Evolutionary conservation across 345 rosid genomes (phyloP).

Genomic region (Gossypium raimondii): DNA sequence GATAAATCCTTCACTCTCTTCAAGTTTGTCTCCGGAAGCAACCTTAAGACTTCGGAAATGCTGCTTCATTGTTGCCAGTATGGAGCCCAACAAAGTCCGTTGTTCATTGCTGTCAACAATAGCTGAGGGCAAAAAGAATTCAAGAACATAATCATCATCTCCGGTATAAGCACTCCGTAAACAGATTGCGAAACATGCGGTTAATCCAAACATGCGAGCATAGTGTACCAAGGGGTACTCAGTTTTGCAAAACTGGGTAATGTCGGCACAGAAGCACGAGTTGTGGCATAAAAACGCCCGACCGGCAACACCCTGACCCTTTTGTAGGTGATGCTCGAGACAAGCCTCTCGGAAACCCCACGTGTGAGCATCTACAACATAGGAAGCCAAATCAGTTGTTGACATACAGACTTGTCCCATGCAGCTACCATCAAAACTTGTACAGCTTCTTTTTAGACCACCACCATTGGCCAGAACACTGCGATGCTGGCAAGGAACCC

Average conservation of each 20-base stretch:
- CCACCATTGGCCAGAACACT: conserved; percentile 85
- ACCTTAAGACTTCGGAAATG: conserved; percentile 73
- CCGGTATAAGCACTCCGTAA: conserved; percentile 69
- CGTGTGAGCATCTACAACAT: conserved; percentile 78
- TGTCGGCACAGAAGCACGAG: conserved; percentile 66
- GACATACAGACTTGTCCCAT: conserved; percentile 91
- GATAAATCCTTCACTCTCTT: conserved; percentile 47
- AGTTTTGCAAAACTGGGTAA: conserved; percentile 74
- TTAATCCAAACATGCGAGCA: conserved; percentile 81
- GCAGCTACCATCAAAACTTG: conserved; percentile 86
- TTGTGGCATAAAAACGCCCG: conserved; percentile 68
- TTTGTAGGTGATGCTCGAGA: conserved; percentile 91
- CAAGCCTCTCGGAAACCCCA: conserved; percentile 98
- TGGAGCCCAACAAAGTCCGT: conserved; percentile 55
- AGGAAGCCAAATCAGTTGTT: conserved; percentile 75
- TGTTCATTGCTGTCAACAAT: conserved; percentile 43
- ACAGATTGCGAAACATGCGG: conserved; percentile 75
- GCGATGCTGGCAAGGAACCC: conserved; percentile 95
- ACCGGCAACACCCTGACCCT: conserved; percentile 94
- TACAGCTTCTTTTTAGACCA: conserved; percentile 80
- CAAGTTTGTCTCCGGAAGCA: conserved; percentile 60
- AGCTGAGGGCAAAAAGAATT: conserved; percentile 72
- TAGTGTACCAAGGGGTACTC: conserved; percentile 94
- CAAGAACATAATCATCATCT: conserved; percentile 81
- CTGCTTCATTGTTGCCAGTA: conserved; percentile 73